Base-by-base conservation (phyloP, 208 protist genomes). In the Leishmania arabica region DNA sequence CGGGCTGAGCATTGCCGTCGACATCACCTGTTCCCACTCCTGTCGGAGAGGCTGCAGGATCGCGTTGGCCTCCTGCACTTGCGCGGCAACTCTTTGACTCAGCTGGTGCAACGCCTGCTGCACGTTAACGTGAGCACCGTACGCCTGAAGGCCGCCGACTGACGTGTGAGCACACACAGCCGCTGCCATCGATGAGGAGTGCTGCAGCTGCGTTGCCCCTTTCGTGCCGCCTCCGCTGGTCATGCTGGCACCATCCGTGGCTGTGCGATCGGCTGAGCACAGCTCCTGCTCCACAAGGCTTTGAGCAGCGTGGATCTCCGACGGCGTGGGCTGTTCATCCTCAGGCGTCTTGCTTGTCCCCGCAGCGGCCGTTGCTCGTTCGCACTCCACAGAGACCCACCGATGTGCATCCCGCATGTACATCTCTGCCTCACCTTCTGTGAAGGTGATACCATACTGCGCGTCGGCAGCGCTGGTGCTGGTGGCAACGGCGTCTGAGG, bases 341-440 rank as follows among this genome's bases (percentile, higher is more conserved):
- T 47, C 70, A 8, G 53, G 47, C 45, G 62, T 45, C 34, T 3
- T 54, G 58, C 40, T n/a, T 34, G 47, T 45, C 6, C 42, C 77
- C 7, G 42, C 42, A 21, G 53, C 78, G 4, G 71, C 51, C 19
- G 40, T 76, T 11, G 15, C 71, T 45, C 40, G 75, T 56, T 86
- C 82, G 58, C 82, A 86, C 58, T 86, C 82, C 47, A 86, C 78
- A 17, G 77, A 73, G 17, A 86, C 78, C 82, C 62, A 79, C 73
- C 74, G 77, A 31, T 78, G 82, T 42, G 82, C 82, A 34, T 62
- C 78, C 3, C 42, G n/a, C 49, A 86, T 37, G 65, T 75, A 79
- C 62, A 51, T 45, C 34, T 69, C 49, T 24, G 81, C 47, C 69
- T 75, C 66, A 9, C 8, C 58, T n/a, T 79, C 58, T 40, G 75